Evolutionary conservation across 768 basidiomycete species (phyloP), one percentile per base, ranked within the genome.

Genomic region (Trametes maxima): DNA sequence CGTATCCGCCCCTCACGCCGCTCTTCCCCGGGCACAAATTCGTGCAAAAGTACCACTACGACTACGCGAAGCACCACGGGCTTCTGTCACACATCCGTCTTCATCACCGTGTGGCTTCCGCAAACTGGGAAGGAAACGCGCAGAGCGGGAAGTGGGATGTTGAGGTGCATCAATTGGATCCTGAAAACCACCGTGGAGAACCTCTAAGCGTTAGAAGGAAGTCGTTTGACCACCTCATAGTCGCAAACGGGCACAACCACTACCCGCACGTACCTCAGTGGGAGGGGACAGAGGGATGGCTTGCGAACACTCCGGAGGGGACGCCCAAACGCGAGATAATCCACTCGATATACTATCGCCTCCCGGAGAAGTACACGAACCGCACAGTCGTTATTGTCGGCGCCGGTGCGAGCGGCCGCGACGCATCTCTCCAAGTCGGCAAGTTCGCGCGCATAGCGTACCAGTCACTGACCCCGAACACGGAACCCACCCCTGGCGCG

Each of bases 171-270:
- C 57, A 57, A 19, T 12, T 64, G 48, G 28, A 55, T 39, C 49
- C 43, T 21, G 37, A 37, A 1, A 33, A 21, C 1, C 48, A 48
- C 36, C 57, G 48, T 5, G 44, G 17, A 21, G 45, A 42, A 17
- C 43, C 53, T 17, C 21, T 25, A 11, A 36, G 51, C 8, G 44
- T 51, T 2, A 17, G 43, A 16, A 62, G 37, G 54, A 43, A 57
- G 7, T 61, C 66, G 3, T 82, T 81, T 65, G 80, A 86, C 62
- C 85, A 86, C 67, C 73, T 87, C 24, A 73, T 86, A 28, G 78
- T 84, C 36, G 83, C 82, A 22, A 78, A 73, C n/a, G 85, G 85
- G 5, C 82, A 82, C 60, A 80, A 85, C 58, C 84, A 83, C 62
- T 74, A 79, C 57, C 84, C 86, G 2, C 73, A 74, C 24, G 73